Evolutionary conservation across 768 basidiomycete genomes (phyloP).

Genomic region (Pleurotus ostreatus): DNA sequence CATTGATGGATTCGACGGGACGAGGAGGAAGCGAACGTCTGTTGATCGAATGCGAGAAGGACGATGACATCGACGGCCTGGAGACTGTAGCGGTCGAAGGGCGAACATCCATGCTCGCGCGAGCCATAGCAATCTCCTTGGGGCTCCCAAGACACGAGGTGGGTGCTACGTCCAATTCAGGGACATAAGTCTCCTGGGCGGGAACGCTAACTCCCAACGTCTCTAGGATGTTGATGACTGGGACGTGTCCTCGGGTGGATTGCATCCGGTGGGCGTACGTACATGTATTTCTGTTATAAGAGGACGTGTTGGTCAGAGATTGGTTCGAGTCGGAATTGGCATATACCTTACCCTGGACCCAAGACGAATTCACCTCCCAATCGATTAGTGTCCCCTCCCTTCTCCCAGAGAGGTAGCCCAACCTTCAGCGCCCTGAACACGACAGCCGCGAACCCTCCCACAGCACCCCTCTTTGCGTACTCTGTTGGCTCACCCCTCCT

Average conservation of each 20-base stretch:
- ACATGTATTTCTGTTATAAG: constrained; percentile 48
- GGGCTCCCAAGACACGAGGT: constrained; percentile 2
- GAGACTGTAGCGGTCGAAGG: not conserved
- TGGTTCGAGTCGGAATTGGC: not conserved
- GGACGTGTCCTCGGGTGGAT: constrained; percentile 66
- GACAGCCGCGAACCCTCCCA: constrained; percentile 73
- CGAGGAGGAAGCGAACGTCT: not conserved
- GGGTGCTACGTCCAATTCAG: not conserved
- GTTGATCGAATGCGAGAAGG: not conserved
- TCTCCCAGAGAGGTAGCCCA: constrained; percentile 80
- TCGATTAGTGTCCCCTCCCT: constrained; percentile 71
- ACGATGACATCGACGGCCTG: not conserved
- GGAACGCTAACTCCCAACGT: constrained; percentile 38
- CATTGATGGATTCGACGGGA: no score
- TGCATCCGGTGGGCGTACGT: constrained; percentile 86
- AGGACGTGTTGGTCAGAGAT: not conserved
- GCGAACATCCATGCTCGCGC: constrained; percentile 3
- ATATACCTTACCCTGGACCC: constrained; percentile 38
- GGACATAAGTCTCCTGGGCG: not conserved
- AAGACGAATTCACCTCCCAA: constrained; percentile 85
- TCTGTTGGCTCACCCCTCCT: constrained; percentile 6
- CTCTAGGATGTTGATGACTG: constrained; percentile 63
- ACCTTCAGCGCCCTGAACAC: constrained; percentile 64
- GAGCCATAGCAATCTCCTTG: not conserved
- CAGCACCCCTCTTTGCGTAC: constrained; percentile 63